Evolutionary conservation across 106 monocot genomes (phyloP).

Genomic region (Acanthochlamys bracteata): DNA sequence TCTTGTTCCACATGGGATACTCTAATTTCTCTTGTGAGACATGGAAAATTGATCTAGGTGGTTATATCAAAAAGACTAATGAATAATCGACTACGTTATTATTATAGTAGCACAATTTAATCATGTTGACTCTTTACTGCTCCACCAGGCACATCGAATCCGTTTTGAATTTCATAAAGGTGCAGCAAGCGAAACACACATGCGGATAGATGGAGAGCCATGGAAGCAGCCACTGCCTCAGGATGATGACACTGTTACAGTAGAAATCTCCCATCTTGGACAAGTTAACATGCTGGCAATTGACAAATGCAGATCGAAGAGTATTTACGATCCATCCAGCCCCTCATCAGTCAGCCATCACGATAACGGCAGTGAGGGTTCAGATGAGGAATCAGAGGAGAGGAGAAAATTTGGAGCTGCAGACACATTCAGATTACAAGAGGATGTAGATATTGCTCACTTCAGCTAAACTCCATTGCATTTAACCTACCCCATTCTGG

Average conservation of each 20-base stretch:
- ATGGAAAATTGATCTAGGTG: too few relatives aligned
- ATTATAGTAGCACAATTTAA: too few relatives aligned
- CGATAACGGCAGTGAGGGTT: constrained; percentile 2
- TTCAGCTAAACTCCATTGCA: too few relatives aligned
- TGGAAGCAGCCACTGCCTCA: constrained; percentile 88
- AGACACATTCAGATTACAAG: constrained; percentile 72
- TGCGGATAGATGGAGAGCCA: constrained; percentile 94
- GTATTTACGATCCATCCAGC: constrained; percentile 31
- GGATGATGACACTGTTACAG: constrained; percentile 63
- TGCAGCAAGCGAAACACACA: constrained; percentile 56
- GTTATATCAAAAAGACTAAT: too few relatives aligned
- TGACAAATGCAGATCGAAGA: constrained; percentile 57
- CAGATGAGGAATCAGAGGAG: constrained; percentile 54
- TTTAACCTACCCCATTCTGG: too few relatives aligned
- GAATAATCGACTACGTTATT: too few relatives aligned
- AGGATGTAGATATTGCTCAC: constrained; percentile 54
- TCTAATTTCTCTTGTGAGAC: too few relatives aligned
- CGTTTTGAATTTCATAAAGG: constrained; percentile 80
- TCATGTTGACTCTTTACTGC: too few relatives aligned
- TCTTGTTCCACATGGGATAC: too few relatives aligned
- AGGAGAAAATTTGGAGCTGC: constrained; percentile 91
- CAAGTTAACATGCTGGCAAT: constrained; percentile 75
- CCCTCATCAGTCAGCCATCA: too few relatives aligned
- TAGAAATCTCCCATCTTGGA: constrained; percentile 74
- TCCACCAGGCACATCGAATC: constrained; percentile 57